These are phyloP conservation scores for Euptelea pleiosperma DNA, from an alignment of 164 flowering plant genomes.

Conservation along the genomic window DNA sequence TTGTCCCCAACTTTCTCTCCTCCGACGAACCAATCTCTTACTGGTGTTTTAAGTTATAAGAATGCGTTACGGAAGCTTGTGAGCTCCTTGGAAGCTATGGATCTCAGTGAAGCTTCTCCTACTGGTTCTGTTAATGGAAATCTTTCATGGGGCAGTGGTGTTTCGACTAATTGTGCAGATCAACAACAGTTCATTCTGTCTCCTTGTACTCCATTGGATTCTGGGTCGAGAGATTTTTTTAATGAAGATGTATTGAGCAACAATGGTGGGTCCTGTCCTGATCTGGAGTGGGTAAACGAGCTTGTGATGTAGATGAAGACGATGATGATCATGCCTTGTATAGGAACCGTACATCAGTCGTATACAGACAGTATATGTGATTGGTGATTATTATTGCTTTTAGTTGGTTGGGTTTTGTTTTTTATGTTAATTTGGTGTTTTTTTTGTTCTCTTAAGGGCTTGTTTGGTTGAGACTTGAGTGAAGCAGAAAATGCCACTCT, in stretches of 20 bases:
- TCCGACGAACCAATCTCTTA: constrained; percentile 10
- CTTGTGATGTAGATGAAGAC: constrained; percentile 17
- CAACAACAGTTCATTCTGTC: constrained; percentile 7
- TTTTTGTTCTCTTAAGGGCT: neutral
- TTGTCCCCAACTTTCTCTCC: constrained; percentile 40
- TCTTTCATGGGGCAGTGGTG: neutral
- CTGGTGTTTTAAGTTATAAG: constrained; percentile 10
- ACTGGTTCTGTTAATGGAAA: neutral
- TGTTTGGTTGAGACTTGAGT: too few species aligned
- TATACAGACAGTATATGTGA: neutral
- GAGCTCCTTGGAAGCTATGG: constrained; percentile 18
- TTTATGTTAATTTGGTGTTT: neutral
- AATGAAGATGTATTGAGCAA: constrained; percentile 1
- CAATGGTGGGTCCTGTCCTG: constrained; percentile 10
- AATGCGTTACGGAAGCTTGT: constrained; percentile 9
- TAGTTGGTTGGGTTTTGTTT: neutral
- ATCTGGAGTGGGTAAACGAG: constrained; percentile 24
- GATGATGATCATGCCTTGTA: neutral
- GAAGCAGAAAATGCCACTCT: too few species aligned
- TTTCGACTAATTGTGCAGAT: neutral
- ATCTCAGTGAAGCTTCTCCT: neutral
- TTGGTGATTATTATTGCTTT: neutral
- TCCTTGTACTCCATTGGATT: neutral
- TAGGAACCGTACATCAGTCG: neutral
- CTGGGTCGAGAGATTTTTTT: neutral